phyloP scores from a whole-genome alignment of 1,284 basidiomycete species.

The Uromyces viciae-fabae region DNA sequence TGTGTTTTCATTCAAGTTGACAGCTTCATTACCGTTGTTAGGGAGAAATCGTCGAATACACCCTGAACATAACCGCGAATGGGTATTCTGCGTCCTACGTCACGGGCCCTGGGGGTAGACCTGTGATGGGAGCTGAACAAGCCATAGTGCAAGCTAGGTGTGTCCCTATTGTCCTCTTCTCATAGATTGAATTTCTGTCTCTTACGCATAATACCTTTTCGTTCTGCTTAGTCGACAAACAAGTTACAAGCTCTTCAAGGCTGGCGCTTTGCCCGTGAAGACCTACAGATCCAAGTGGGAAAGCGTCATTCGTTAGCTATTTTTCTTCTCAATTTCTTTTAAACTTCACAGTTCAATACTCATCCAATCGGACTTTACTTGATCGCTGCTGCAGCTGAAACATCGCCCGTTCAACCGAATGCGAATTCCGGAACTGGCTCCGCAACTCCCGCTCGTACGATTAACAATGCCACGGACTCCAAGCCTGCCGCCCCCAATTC shows the following conservation, averaged over 20 bases:
- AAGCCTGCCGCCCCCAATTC: background rate
- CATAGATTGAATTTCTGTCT: too few species aligned
- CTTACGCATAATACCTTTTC: background rate
- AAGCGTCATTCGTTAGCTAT: constrained; percentile 22
- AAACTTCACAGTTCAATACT: background rate
- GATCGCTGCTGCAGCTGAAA: background rate
- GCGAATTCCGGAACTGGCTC: background rate
- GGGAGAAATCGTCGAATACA: constrained; percentile 44
- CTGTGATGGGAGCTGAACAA: constrained; percentile 43
- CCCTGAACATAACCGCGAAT: constrained; percentile 43
- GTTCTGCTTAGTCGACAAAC: constrained; percentile 36
- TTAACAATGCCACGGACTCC: background rate
- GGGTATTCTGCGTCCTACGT: constrained; percentile 43
- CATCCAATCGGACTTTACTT: background rate
- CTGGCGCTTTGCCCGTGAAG: constrained; percentile 42
- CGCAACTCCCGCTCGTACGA: background rate
- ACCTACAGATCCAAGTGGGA: constrained; percentile 45
- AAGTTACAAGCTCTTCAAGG: constrained; percentile 45
- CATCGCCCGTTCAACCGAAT: background rate
- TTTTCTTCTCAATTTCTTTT: background rate
- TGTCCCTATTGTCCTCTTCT: background rate
- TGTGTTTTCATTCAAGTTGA: background rate
- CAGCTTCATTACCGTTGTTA: background rate
- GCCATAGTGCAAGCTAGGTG: constrained; percentile 44
- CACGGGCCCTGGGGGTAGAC: constrained; percentile 36